Conservation (phyloP, 2,329 filamentous ascomycete genomes). For the Aspergillus persii region DNA sequence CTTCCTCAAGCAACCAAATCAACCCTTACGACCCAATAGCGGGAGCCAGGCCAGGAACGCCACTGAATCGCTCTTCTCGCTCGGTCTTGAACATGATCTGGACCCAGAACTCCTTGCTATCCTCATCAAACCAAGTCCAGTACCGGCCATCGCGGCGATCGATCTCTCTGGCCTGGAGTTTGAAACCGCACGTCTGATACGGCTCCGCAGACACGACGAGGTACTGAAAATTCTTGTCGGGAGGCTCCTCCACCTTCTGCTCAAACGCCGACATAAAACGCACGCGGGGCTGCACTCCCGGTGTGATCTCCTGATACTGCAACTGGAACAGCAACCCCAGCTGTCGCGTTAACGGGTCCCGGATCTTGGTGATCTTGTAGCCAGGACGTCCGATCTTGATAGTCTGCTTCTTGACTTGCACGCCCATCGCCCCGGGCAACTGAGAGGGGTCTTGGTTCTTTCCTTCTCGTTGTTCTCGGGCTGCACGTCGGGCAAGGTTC, state of each 20-base stretch:
- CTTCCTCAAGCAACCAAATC: slow-evolving; percentile 11
- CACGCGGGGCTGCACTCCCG: slow-evolving; percentile 74
- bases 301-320: slow-evolving; percentile 86
- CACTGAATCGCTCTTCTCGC: slow-evolving; percentile 81
- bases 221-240: slow-evolving; percentile 93
- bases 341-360: slow-evolving; percentile 84
- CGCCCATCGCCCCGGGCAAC: slow-evolving; percentile 71
- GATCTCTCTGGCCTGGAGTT: slow-evolving; percentile 89
- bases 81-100: slow-evolving; percentile 99
- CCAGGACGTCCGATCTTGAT: slow-evolving; percentile 95
- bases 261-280: slow-evolving; percentile 98
- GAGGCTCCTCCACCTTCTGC: slow-evolving; percentile 87
- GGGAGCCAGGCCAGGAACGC: slow-evolving; percentile 63
- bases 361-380: slow-evolving; percentile 96
- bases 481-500: slow-evolving; percentile 90
- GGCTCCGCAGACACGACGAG: slow-evolving; percentile 92
- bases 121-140: slow-evolving; percentile 93
- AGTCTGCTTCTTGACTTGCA: slow-evolving; percentile 75
- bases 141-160: slow-evolving; percentile 84
- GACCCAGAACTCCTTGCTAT: slow-evolving; percentile 95
- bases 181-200: slow-evolving; percentile 96
- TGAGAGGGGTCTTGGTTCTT: slow-evolving; percentile 62
- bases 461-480: slow-evolving; percentile 91
- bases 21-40: slow-evolving; percentile 29
- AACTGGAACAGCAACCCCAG: slow-evolving; percentile 92